phyloP scores from a whole-genome alignment of 177 flowering plant genomes.

The Vitis hybrid region DNA sequence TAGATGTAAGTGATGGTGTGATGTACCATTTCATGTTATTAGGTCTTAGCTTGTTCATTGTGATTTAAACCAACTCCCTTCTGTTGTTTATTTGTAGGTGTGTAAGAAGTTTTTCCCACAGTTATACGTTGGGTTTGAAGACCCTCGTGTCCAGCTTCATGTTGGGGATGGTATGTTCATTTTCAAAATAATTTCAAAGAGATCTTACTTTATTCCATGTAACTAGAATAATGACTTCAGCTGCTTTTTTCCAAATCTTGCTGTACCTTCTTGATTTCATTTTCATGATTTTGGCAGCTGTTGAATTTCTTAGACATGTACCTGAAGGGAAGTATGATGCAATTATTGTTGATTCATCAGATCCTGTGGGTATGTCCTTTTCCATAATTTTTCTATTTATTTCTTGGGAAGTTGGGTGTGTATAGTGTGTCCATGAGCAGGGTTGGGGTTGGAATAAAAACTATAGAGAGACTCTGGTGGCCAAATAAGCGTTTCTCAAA shows the following conservation, averaged over 20 bases:
- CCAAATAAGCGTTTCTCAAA: no score
- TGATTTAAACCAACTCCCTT: not conserved
- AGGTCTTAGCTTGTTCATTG: not conserved
- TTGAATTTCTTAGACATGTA: constrained; percentile 62
- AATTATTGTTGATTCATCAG: constrained; percentile 95
- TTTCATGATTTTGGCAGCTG: constrained; percentile 49
- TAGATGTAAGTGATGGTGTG: constrained; percentile 65
- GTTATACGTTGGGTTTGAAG: constrained; percentile 85
- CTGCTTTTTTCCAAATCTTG: not conserved
- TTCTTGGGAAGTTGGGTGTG: not conserved
- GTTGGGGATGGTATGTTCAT: constrained; percentile 82
- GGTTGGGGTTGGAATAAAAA: not conserved
- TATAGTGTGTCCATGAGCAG: not conserved
- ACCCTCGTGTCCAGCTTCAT: constrained; percentile 93
- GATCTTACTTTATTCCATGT: not conserved
- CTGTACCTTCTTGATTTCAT: constrained; percentile 4
- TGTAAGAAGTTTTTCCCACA: constrained; percentile 81
- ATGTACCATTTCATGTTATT: not conserved
- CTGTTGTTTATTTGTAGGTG: constrained; percentile 46
- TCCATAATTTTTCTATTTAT: not conserved
- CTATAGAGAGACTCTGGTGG: not conserved
- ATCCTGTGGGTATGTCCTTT: constrained; percentile 84
- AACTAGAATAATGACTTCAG: not conserved
- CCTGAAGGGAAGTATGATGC: constrained; percentile 91
- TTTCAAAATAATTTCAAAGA: no score